These are phyloP conservation scores for Lichtheimia corymbifera DNA, from an alignment of 371 early-diverging fungal genomes.

Conservation along the genomic window DNA sequence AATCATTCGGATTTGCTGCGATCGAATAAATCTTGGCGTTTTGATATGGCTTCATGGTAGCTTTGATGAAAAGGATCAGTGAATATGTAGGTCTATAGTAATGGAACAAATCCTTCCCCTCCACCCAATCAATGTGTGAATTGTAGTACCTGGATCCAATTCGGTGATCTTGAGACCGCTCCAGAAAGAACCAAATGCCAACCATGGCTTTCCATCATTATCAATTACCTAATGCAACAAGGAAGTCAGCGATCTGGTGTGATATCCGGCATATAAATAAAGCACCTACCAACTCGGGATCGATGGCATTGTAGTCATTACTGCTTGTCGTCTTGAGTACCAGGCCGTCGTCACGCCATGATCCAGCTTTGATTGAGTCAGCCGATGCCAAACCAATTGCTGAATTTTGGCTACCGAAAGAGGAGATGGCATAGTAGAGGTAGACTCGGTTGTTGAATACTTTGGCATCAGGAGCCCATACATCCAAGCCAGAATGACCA, in stretches of 20 bases:
- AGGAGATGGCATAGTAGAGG: constrained; percentile 11
- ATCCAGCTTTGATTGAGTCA: constrained; percentile 8
- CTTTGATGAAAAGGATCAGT: no score
- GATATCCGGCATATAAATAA: no score
- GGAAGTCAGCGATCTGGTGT: no score
- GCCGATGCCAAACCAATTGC: constrained; percentile 16
- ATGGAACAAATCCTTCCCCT: no score
- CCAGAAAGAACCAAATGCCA: constrained; percentile 18
- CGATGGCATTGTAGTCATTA: constrained; percentile 15
- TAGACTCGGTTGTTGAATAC: constrained; percentile 9
- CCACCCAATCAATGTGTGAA: no score
- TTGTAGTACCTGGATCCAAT: constrained; percentile 4
- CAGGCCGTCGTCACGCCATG: constrained; percentile 17
- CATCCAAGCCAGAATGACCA: constrained; percentile 3
- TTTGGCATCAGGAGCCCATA: constrained; percentile 17
- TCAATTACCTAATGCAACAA: not conserved
- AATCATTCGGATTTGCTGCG: not conserved
- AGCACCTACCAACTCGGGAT: constrained; percentile 7
- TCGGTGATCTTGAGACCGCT: constrained; percentile 13
- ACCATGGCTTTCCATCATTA: constrained; percentile 8
- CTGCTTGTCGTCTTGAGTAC: constrained; percentile 2
- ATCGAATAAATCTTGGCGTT: constrained; percentile 7
- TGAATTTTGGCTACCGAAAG: constrained; percentile 8
- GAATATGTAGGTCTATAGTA: no score
- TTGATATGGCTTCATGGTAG: constrained; percentile 7